Conservation (phyloP, 345 rosid genomes). For the Citrus mangshanensis region DNA sequence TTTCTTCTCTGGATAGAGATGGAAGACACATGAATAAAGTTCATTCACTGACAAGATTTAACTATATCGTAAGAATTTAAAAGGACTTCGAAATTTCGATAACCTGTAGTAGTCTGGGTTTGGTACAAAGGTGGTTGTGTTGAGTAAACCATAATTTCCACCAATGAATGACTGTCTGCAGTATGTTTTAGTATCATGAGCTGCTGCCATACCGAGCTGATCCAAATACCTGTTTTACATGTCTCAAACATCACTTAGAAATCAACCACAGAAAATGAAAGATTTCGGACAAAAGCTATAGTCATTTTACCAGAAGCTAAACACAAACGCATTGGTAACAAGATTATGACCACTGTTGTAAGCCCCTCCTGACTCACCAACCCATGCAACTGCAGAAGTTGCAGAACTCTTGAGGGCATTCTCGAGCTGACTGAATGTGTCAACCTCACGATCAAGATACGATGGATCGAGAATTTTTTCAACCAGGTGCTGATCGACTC, state of each 20-base stretch:
- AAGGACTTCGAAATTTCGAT: neutral
- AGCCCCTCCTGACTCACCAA: slow-evolving; percentile 97
- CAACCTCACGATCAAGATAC: slow-evolving; percentile 54
- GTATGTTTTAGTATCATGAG: slow-evolving; percentile 71
- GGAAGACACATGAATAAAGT: neutral
- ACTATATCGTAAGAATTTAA: neutral
- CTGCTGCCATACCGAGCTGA: slow-evolving; percentile 79
- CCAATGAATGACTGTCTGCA: slow-evolving; percentile 92
- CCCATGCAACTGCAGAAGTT: slow-evolving; percentile 72
- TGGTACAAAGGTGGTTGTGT: slow-evolving; percentile 72
- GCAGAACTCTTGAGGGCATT: slow-evolving; percentile 46
- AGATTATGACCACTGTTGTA: slow-evolving; percentile 83
- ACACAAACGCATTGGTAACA: slow-evolving; percentile 82
- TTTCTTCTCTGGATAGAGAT: neutral
- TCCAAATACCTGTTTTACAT: slow-evolving; percentile 72
- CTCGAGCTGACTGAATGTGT: slow-evolving; percentile 50
- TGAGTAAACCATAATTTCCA: slow-evolving; percentile 82
- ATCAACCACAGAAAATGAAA: neutral
- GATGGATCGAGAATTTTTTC: slow-evolving; percentile 81
- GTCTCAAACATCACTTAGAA: slow-evolving; percentile 9
- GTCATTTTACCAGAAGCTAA: slow-evolving; percentile 76
- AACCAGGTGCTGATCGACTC: slow-evolving; percentile 54
- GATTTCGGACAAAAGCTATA: neutral
- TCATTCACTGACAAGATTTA: neutral
- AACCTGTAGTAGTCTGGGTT: slow-evolving; percentile 96